Base-by-base conservation (phyloP, 768 basidiomycete species). In the Suillus weaverae region DNA sequence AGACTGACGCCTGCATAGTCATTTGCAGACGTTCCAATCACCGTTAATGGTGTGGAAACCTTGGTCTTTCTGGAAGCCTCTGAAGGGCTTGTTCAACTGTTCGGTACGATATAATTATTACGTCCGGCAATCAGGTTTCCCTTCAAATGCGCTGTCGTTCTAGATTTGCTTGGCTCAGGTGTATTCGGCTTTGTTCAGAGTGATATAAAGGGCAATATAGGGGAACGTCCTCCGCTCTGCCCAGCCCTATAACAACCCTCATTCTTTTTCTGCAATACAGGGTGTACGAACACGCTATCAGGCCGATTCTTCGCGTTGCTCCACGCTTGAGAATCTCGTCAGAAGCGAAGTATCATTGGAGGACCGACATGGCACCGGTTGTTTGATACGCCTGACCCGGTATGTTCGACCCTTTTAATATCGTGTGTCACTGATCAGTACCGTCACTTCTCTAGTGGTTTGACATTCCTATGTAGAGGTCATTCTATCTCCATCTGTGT, bases 41-140 rank as follows among this genome's bases (percentile, higher is more conserved):
- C 86, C n/a, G 82, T 85, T 51, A 78, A 81, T 5, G 95, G 96
- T 16, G 87, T 99, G 60, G 88, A 95, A 72, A 94, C 95, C 0
- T 71, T 79, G 22, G 76, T 83, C 14, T 99, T 99, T 81, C 81
- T 95, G 54, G 89, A 93, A 72, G 96, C 96, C 1, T 87, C 94
- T 22, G 94, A 97, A 76, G 95, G 93, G 20, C 83, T 99, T 33
- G 81, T 90, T 18, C 80, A 84, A 62, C 79, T 92, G 79, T 91
- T 91, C 72, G 89, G 90, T 89, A 67, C 64, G 84, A 60, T 65
- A 48, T 62, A 66, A 51, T 63, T 64, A 59, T 61, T 61, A 50
- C 63, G 62, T 60, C 46, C 33, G 59, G 43, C 50, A 64, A 39
- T 50, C 59, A 30, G 54, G 56, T 69, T 62, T 61, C 61, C 53